A percentile compares a stretch with the other conserved stretches of the same genome.
phyloP scores from a whole-genome alignment of 2,329 filamentous ascomycete species.

The Atkinsonella texensis region DNA sequence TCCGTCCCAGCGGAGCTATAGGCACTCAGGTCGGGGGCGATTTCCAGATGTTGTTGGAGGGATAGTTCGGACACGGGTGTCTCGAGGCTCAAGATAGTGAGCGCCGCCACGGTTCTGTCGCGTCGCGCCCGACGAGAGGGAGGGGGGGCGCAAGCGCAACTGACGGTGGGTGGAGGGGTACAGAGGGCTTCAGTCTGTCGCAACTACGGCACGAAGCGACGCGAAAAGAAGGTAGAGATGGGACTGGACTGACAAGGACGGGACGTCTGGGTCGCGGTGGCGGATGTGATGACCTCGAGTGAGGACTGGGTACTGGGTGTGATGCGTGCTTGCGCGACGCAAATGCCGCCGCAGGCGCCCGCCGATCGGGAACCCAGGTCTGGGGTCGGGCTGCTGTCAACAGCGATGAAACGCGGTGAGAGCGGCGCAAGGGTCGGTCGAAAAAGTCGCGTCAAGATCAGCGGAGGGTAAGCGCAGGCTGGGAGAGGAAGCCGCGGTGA shows the following conservation, averaged over 20 bases:
- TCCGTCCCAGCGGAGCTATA: conserved; percentile 37
- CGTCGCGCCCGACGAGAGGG: conserved; percentile 14
- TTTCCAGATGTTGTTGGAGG: conserved; percentile 47
- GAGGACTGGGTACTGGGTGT: conserved; percentile 10
- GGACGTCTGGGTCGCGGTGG: conserved; percentile 1
- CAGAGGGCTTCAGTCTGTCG: conserved; percentile 1
- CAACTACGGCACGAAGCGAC: neutral
- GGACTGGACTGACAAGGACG: neutral
- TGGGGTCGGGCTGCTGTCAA: conserved; percentile 2
- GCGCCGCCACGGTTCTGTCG: conserved; percentile 40
- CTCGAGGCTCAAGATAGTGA: conserved; percentile 43
- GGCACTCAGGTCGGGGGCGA: conserved; percentile 39
- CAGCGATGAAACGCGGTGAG: conserved; percentile 1
- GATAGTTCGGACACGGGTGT: conserved; percentile 39
- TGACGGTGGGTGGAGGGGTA: neutral
- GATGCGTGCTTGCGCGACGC: conserved; percentile 22
- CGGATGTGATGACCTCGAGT: neutral
- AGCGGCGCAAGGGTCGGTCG: neutral
- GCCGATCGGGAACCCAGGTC: conserved; percentile 7
- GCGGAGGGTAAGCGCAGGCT: neutral
- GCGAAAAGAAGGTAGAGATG: neutral
- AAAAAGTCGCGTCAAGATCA: conserved; percentile 1
- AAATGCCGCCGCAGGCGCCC: conserved; percentile 10
- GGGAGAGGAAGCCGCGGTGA: neutral
- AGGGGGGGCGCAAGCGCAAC: conserved; percentile 8